These are phyloP conservation scores for Myriosclerotinia scirpicola DNA, from an alignment of 2,329 filamentous ascomycete genomes.

Conservation along the genomic window DNA sequence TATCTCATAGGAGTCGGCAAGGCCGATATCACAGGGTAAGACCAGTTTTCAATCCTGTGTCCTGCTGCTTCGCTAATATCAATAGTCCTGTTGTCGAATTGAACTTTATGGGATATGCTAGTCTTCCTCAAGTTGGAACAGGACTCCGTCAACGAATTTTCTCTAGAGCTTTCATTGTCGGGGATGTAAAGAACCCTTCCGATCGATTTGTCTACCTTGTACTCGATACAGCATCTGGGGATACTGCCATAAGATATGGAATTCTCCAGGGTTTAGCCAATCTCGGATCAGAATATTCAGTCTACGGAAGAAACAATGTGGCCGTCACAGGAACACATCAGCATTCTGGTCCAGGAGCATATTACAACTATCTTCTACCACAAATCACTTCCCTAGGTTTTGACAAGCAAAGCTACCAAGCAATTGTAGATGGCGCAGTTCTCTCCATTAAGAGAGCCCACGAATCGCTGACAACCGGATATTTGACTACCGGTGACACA, in stretches of 20 bases:
- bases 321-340: conserved; percentile 91
- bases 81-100: conserved; percentile 77
- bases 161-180: conserved; percentile 85
- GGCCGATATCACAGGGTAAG: conserved; percentile 65
- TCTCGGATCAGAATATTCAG: conserved; percentile 69
- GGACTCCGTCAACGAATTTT: conserved; percentile 88
- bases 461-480: conserved; percentile 62
- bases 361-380: conserved; percentile 89
- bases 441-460: conserved; percentile 81
- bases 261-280: conserved; percentile 72
- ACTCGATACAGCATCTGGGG: conserved; percentile 80
- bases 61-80: conserved; percentile 18
- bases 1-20: conserved; percentile 69
- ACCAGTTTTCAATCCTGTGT: neutral
- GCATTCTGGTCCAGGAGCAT: conserved; percentile 86
- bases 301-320: conserved; percentile 77
- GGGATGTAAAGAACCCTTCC: conserved; percentile 60
- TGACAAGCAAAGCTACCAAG: conserved; percentile 78
- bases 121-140: conserved; percentile 73
- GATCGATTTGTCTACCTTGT: conserved; percentile 85
- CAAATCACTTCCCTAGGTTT: conserved; percentile 88
- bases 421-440: conserved; percentile 84
- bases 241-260: conserved; percentile 82
- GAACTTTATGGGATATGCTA: conserved; percentile 89
- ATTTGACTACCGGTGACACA: conserved; percentile 67